Conservation (phyloP, 176 grass and related monocot species). For the Cenchrus fungigraminus region DNA sequence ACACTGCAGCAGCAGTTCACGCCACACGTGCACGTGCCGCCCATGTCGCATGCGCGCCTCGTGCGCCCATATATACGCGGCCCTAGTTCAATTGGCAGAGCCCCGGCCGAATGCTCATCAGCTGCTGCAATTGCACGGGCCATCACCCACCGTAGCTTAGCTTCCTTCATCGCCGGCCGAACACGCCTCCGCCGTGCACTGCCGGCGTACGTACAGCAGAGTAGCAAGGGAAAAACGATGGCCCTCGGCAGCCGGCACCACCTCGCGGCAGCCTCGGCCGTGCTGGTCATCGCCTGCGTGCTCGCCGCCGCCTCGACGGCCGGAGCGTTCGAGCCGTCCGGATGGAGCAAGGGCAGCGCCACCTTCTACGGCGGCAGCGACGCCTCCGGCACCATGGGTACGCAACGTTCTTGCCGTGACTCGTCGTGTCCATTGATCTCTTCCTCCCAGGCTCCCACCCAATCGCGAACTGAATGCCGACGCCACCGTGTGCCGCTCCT, state of each 20-base stretch:
- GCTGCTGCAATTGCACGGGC: background rate
- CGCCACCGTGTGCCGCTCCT: too few relatives aligned
- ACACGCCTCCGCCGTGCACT: too few relatives aligned
- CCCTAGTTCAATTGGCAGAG: too few relatives aligned
- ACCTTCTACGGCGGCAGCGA: slow-evolving; percentile 41
- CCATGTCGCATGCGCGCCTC: background rate
- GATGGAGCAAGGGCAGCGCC: slow-evolving; percentile 14
- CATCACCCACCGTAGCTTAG: background rate
- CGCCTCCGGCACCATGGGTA: slow-evolving; percentile 36
- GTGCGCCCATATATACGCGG: background rate
- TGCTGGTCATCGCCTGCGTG: background rate
- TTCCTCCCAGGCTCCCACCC: background rate
- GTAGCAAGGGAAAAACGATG: background rate
- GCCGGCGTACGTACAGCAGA: too few relatives aligned
- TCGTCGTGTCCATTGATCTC: too few relatives aligned
- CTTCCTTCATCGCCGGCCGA: too few relatives aligned
- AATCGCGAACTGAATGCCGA: background rate
- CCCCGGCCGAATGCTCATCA: background rate
- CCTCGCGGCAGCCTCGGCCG: background rate
- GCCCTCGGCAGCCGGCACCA: background rate
- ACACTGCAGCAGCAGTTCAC: background rate
- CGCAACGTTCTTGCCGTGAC: background rate
- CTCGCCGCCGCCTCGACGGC: background rate
- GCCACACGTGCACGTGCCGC: background rate
- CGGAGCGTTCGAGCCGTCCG: background rate